Evolutionary conservation across 306 rosid genomes (phyloP), one percentile per base, ranked within the genome.

Genomic region (Quercus mongolica): DNA sequence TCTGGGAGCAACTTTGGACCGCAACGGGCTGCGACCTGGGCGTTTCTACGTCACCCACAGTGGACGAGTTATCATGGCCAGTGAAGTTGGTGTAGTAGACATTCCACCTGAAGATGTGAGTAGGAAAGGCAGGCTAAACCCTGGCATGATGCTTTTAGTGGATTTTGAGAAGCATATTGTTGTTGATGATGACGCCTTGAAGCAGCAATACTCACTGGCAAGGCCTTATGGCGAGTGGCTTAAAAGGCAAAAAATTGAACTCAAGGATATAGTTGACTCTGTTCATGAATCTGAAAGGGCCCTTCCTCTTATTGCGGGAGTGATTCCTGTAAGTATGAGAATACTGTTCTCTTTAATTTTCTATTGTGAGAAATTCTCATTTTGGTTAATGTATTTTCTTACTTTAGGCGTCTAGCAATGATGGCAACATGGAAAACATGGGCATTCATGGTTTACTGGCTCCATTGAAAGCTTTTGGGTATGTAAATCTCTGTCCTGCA

Each of bases 51-150:
- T 96, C 73, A 96, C 99, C 74, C 97, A 93, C 81, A 93, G 98
- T 81, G 97, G 97, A 76, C 87, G 99, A 69, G 99, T 96, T 57
- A 85, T 93, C 77, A 96, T 96, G 99, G 99, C 97, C 25, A 96
- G 99, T 85, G 99, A 96, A 84, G 99, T 96, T 77, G 99, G 99
- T 33, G 99, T 96, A 26, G 99, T 96, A 59, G 99, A 96, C 77
- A 88, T 96, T 82, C 92, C 97, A 69, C 96, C 94, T 1, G 96
- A 90, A 81, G 98, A 96, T 82, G 96, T 96, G 63, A 69, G 78
- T 63, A 87, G 94, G 84, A 96, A 96, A 89, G 99, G 99, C 85
- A 89, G 99, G 79, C 90, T 96, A 56, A 96, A 93, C 81, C 99
- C 99, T 74, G 99, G 99, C 76, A 93, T 96, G 99, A 93, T 96